A percentile compares a stretch with the other conserved stretches of the same genome.
These are phyloP conservation scores for Oemleria cerasiformis DNA, from an alignment of 306 rosid species.

Conservation along the genomic window DNA sequence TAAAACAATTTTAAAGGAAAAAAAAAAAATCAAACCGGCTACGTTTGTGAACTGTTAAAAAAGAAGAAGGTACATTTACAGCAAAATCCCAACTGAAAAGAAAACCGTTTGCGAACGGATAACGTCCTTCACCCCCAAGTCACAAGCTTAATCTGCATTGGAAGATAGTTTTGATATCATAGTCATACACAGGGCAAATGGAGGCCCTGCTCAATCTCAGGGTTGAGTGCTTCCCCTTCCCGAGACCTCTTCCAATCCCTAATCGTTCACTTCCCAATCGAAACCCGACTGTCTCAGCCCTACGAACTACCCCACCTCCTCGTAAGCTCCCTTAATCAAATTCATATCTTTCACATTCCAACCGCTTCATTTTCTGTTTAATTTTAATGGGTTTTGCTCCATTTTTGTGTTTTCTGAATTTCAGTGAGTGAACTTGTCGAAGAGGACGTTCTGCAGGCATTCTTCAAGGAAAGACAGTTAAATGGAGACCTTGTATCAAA, in stretches of 20 bases:
- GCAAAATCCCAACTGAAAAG: too few species aligned
- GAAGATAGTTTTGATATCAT: too few species aligned
- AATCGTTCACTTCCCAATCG: conserved; percentile 32
- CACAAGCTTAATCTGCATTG: too few species aligned
- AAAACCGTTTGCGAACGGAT: too few species aligned
- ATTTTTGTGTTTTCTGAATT: conserved; percentile 8
- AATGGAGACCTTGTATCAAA: conserved; percentile 74
- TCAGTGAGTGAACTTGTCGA: conserved; percentile 49
- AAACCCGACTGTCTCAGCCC: conserved; percentile 27
- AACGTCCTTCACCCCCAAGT: too few species aligned
- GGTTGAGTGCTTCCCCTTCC: conserved; percentile 45
- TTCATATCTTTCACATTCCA: background rate
- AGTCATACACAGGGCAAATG: conserved; percentile 23
- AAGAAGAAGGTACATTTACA: too few species aligned
- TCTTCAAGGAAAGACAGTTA: conserved; percentile 68
- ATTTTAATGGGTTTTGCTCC: background rate
- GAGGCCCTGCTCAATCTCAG: conserved; percentile 49
- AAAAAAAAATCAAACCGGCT: too few species aligned
- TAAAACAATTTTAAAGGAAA: too few species aligned
- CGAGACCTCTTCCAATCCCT: conserved; percentile 33
- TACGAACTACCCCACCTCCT: conserved; percentile 45
- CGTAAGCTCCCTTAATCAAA: conserved; percentile 25
- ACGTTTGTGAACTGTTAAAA: too few species aligned
- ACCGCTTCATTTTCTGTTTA: background rate
- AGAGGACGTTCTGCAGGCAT: conserved; percentile 65